Evolutionary conservation across 768 basidiomycete species (phyloP), one percentile per base, ranked within the genome.

Genomic region (Naematelia encephala): DNA sequence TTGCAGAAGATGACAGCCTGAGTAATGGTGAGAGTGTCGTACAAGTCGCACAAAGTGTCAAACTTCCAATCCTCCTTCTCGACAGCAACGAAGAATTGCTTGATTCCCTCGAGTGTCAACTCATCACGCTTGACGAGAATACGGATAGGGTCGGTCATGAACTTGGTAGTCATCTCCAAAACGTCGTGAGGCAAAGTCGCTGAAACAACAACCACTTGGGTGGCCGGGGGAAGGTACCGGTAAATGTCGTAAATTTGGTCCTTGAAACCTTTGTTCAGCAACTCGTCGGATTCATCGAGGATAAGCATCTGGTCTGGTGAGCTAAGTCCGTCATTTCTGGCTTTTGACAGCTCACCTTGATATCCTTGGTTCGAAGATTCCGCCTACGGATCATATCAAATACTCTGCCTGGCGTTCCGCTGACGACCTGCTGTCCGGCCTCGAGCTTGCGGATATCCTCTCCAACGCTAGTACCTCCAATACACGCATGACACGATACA

Each of bases 31-130:
- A 99, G 85, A 26, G 94, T 97, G 78, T 98, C 94, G 79, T 96
- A 98, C 49, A 99, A 80, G 80, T 96, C 94, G 75, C 90, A 96
- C 28, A 99, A 83, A 0, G 93, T 97, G 79, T 97, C 93, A 73
- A 96, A 93, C 77, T 99, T 99, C 93, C 93, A 97, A 75, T 99
- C 94, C 79, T 99, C 94, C 80, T 97, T 96, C 80, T 97, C 94
- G 56, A 99, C 94, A 47, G 93, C 94, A 51, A 99, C 90, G 82
- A 73, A 77, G 78, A 78, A 77, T 64, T 78, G 78, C 58, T 73
- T 70, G 70, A 78, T 77, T 63, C 79, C 80, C 64, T 99, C 94
- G 57, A 97, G 82, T 52, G 94, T 96, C 83, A 97, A 84, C 80
- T 99, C 94, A 74, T 97, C 93, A 87, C 92, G 91, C 82, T 97